Base-by-base conservation (phyloP, 768 basidiomycete species). In the Lactarius akahatsu region DNA sequence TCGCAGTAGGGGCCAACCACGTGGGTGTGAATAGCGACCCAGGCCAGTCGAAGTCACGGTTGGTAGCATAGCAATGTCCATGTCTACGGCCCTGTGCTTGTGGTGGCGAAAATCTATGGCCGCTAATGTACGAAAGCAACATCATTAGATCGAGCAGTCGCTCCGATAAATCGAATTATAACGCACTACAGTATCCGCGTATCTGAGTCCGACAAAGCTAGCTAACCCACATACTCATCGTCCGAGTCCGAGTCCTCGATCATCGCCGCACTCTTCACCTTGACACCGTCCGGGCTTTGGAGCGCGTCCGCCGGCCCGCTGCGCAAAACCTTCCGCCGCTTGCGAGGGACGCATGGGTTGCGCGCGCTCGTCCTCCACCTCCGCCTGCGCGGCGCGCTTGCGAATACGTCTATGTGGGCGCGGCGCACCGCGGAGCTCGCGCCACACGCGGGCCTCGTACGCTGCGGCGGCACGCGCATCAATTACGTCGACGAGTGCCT, bases 361-460 rank as follows among this genome's bases (percentile, higher is more conserved):
- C 15, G 18, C 38, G n/a, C 36, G 26, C 30, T 36, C 34, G 15
- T 26, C n/a, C 59, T 8, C 32, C 36, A 15, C 26, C 5, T n/a
- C 52, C n/a, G 9, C 38, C 38, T 15, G 0, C 40, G 13, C 20
- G 2, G 57, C 9, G 10, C 26, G 57, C 57, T 52, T 52, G 8
- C 50, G 50, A 23, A 6, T 7, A 23, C 50, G 8, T 43, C 50
- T 34, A 28, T 34, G 63, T 11, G 15, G 8, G 4, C 15, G 18
- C 6, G 13, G 4, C 4, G 34, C n/a, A 34, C 40, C 59, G 2
- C 40, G 38, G 2, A 65, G 41, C 59, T 65, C 64, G 41, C 54
- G 59, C 84, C 82, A 85, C 30, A 85, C 73, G n/a, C 64, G 41
- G 18, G 71, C 68, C 73, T 87, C 83, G 61, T 80, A 77, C 26